Percentiles rank a stretch among this genome's conserved stretches.
These are phyloP conservation scores for Amylostereum areolatum DNA, from an alignment of 1,284 basidiomycete genomes.

Conservation along the genomic window DNA sequence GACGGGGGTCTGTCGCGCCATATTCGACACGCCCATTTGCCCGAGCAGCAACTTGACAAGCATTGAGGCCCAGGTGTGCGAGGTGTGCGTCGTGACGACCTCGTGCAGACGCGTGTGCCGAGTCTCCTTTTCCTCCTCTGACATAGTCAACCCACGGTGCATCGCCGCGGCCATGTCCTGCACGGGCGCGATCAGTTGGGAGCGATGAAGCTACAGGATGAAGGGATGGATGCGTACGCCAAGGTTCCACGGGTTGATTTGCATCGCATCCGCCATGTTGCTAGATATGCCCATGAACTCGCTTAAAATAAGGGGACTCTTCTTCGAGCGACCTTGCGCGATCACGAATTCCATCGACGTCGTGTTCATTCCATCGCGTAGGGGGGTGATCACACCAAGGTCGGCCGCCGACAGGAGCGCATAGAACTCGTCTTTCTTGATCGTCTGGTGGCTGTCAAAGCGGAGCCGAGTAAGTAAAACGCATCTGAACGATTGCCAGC, in stretches of 20 bases:
- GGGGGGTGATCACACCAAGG: slow-evolving; percentile 91
- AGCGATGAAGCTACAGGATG: not conserved
- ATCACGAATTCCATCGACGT: slow-evolving; percentile 98
- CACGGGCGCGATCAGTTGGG: no score
- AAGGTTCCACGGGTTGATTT: slow-evolving; percentile 88
- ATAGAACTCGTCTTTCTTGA: slow-evolving; percentile 98
- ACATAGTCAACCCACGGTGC: slow-evolving; percentile 83
- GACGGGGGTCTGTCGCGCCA: slow-evolving; percentile 83
- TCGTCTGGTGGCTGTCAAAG: slow-evolving; percentile 81
- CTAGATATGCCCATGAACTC: slow-evolving; percentile 98
- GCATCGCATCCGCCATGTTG: slow-evolving; percentile 77
- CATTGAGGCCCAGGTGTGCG: slow-evolving; percentile 92
- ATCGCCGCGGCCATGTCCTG: slow-evolving; percentile 94
- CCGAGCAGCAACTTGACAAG: slow-evolving; percentile 86
- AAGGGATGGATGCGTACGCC: slow-evolving; percentile 44
- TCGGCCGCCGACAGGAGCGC: slow-evolving; percentile 94
- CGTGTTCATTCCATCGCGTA: slow-evolving; percentile 99
- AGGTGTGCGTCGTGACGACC: slow-evolving; percentile 90
- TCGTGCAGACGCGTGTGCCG: slow-evolving; percentile 80
- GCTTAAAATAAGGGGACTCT: slow-evolving; percentile 85
- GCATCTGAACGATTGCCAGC: slow-evolving; percentile 1
- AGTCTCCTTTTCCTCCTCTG: slow-evolving; percentile 65
- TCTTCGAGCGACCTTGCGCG: slow-evolving; percentile 80
- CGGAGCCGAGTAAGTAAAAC: not conserved
- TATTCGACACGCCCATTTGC: slow-evolving; percentile 77